Base-by-base conservation (phyloP, 305 asterid genomes). In the Solanum hybrid region DNA sequence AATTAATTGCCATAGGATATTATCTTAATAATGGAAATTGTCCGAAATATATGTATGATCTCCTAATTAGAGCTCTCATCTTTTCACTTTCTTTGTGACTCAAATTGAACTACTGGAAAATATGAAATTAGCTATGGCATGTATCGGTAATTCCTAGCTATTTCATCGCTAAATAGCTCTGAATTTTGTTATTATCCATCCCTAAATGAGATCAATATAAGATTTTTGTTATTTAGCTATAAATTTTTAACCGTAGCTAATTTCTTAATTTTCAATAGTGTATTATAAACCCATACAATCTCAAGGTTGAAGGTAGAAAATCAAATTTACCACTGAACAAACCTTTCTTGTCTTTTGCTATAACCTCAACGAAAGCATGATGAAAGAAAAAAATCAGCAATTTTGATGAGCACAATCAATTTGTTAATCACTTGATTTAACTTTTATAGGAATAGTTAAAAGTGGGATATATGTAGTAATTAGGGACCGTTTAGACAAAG, bases 401-500 rank as follows among this genome's bases (percentile, higher is more conserved):
- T 71, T 56, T 72, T 42, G 14, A 37, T 37, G 35, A 75, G 71
- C 20, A 87, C 27, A 26, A 24, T 42, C 36, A 20, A 37, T 71
- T 37, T 69, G 38, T 17, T 60, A 31, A 32, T 86, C 27, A 29
- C 89, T 36, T 46, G 76, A 56, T 24, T 24, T 9, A 71, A 37
- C 16, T 86, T 71, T 36, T 69, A 20, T 3, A 24, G 6, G 6
- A 72, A 35, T 37, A 36, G 20, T 72, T 26, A 66, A 35, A 24
- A 26, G 80, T 66, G 27, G 35, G 11, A 69, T 27, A 36, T 13
- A 51, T 86, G 81, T 35, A 69, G 82, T 35, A 86, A 34, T 87
- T 87, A 24, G 89, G 89, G 89, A 87, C 89, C 89, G 42, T 71
- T 72, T 27, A 10, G 69, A 42, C 31, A 87, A 87, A 87, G 38